Base-by-base conservation (phyloP, 1,284 basidiomycete species). In the Sanghuangporus baumii region DNA sequence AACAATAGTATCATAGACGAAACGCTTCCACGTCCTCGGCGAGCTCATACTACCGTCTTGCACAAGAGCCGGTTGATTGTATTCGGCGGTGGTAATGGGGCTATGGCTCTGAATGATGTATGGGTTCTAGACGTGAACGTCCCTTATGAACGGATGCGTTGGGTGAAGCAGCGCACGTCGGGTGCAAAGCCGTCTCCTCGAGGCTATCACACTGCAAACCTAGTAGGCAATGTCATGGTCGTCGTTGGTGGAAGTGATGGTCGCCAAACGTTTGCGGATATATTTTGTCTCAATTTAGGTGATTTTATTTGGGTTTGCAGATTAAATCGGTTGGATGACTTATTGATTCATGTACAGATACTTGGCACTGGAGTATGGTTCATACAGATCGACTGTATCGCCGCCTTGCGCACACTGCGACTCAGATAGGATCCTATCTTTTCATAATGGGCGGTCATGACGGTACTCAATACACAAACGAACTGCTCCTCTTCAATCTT, bases 401-500 rank as follows among this genome's bases (percentile, higher is more conserved):
- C 64, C 85, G 94, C 9, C 79, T 96, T 40, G 91, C 93, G 34
- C 94, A 97, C 70, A 91, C 89, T 4, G 83, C 93, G 3, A 94
- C 93, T 0, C 93, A 93, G 71, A 91, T 97, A 16, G 95, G 95
- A n/a, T 94, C 92, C 1, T 96, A 94, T 70, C 83, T 97, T 0
- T 95, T 95, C 75, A 83, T 96, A 62, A 81, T 89, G 62, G 95
- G 94, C 2, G 94, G 95, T 0, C 94, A 96, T 74, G 90, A 95
- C 68, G 89, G 90, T 8, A 76, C 79, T 20, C 78, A 86, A 51
- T 97, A 96, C 73, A 85, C 83, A 31, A 84, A 86, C 18, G 91
- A 96, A 18, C 78, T 96, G 8, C 78, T 94, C 12, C 79, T 93
- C 6, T 93, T 95, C 75, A 95, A 96, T 70, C 86, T 96, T 37